Evolutionary conservation across 148 eudicot genomes (phyloP), one percentile per base, ranked within the genome.

Genomic region (Heliosperma pusillum): DNA sequence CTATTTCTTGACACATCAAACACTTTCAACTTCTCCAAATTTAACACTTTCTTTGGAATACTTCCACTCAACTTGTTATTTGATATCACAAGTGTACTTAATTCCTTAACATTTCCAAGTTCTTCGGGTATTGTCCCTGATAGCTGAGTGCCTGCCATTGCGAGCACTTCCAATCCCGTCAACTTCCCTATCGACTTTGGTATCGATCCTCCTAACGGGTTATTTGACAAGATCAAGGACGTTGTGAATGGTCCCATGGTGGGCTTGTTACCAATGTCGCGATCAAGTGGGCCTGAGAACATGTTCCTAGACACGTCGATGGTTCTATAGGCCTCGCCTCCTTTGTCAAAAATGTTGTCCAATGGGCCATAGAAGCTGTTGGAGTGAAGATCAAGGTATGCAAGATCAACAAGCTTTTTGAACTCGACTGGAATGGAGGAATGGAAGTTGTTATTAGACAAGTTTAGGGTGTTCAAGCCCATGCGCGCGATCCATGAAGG

Each of bases 401-500:
- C 60, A 2, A 92, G 81, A 7, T 30, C 76, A 2, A 84, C 40
- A 0, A 87, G 62, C 22, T 89, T 85, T 74, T 73, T 82, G 83
- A 90, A 87, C 72, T 82, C 82, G 1, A 3, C 10, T 1, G 96
- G 97, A 30, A 92, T 74, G 0, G 80, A 52, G 0, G 87, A 83
- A 30, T 71, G 50, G 40, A 92, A 87, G 0, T 50, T 78, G 33
- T 92, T 92, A 74, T 86, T 87, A 10, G 96, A 89, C 36, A 90
- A 27, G 76, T 92, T 90, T 0, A 92, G 86, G 26, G 74, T 74
- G 0, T 78, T 76, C 12, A 92, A 86, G 5, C 86, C 84, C 91
- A 90, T 87, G 86, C 87, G 88, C 5, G 87, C 91, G 0, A 92
- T 82, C 90, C 91, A 92, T 24, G 72, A 8, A 16, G 95, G 97